Percentiles rank a stretch among this genome's conserved stretches.
Conservation (phyloP, 176 grass and related monocot species). For the Chrysopogon serrulatus region DNA sequence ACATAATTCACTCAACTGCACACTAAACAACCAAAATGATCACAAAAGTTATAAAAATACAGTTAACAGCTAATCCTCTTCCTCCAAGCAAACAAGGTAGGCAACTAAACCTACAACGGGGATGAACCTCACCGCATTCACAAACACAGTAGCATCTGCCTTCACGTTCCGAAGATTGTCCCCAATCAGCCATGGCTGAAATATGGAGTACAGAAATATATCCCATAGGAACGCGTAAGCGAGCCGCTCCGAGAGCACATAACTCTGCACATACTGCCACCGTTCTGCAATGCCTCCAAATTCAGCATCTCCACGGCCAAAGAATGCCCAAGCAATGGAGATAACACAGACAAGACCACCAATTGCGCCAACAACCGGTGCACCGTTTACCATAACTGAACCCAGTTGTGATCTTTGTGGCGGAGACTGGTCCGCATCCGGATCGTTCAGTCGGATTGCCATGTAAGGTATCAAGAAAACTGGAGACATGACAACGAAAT, state of each 20-base stretch:
- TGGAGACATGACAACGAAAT: neutral
- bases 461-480: conserved; percentile 99
- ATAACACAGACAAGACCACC: conserved; percentile 48
- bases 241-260: conserved; percentile 63
- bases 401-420: conserved; percentile 45
- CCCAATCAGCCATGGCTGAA: conserved; percentile 91
- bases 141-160: conserved; percentile 22
- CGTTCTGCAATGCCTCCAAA: conserved; percentile 64
- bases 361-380: conserved; percentile 47
- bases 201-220: conserved; percentile 70
- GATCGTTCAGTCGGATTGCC: conserved; percentile 75
- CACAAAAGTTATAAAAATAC: neutral
- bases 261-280: conserved; percentile 47
- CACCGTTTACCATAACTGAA: conserved; percentile 56
- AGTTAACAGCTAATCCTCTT: neutral
- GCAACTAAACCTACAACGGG: conserved; percentile 73
- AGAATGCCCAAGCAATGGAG: conserved; percentile 64
- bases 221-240: conserved; percentile 92
- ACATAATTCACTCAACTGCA: neutral
- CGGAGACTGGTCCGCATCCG: conserved; percentile 27
- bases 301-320: conserved; percentile 39
- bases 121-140: conserved; percentile 54
- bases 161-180: conserved; percentile 76
- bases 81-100: conserved; percentile 64
- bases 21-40: neutral